Conservation (phyloP, 2,329 filamentous ascomycete genomes). For the Nothomitra cinnamomea region DNA sequence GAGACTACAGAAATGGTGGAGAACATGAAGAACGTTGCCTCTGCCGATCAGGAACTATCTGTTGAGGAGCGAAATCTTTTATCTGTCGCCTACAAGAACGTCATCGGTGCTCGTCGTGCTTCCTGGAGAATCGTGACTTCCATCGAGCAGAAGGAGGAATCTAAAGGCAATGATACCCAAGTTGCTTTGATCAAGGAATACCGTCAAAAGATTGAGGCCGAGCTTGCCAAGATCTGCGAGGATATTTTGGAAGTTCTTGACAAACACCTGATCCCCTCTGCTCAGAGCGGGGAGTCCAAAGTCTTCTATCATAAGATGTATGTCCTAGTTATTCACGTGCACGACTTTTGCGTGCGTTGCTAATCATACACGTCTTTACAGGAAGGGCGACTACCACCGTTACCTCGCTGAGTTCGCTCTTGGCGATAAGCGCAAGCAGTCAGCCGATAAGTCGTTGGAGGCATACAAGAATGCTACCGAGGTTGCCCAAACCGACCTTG, state of each 20-base stretch:
- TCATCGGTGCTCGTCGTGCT: slow-evolving; percentile 88
- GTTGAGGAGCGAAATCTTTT: slow-evolving; percentile 97
- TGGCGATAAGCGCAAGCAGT: slow-evolving; percentile 87
- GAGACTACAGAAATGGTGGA: slow-evolving; percentile 76
- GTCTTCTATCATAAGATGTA: slow-evolving; percentile 99
- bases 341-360: neutral
- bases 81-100: slow-evolving; percentile 98
- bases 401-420: slow-evolving; percentile 95
- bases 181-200: slow-evolving; percentile 92
- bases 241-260: slow-evolving; percentile 93
- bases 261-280: slow-evolving; percentile 83
- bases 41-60: slow-evolving; percentile 46
- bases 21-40: slow-evolving; percentile 98
- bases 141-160: slow-evolving; percentile 99
- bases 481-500: slow-evolving; percentile 74
- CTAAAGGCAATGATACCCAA: slow-evolving; percentile 89
- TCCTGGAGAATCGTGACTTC: slow-evolving; percentile 98
- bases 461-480: slow-evolving; percentile 93
- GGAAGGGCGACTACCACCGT: slow-evolving; percentile 99
- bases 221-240: slow-evolving; percentile 94
- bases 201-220: slow-evolving; percentile 93
- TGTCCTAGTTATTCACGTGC: slow-evolving; percentile 15
- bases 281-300: slow-evolving; percentile 93
- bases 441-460: slow-evolving; percentile 85
- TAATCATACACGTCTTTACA: slow-evolving; percentile 23